A percentile compares a stretch with the other conserved stretches of the same genome.
These are phyloP conservation scores for Fusarium coicis DNA, from an alignment of 2,329 filamentous ascomycete genomes.

Conservation along the genomic window DNA sequence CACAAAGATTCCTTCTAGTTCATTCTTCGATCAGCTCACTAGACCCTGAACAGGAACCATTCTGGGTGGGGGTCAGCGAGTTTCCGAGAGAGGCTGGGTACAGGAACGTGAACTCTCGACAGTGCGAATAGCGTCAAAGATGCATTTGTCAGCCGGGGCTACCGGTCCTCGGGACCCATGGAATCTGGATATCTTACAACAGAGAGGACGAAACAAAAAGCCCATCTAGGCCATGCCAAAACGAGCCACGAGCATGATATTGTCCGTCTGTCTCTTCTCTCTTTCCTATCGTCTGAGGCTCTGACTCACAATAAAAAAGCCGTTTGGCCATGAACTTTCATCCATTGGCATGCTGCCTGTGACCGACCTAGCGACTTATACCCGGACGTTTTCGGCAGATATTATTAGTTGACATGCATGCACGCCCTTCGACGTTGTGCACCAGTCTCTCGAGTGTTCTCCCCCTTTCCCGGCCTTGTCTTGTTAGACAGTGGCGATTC, in stretches of 20 bases:
- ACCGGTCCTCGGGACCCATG: conserved; percentile 22
- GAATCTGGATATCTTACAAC: conserved; percentile 14
- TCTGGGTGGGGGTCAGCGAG: conserved; percentile 21
- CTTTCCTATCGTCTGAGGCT: conserved; percentile 9
- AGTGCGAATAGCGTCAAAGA: conserved; percentile 31
- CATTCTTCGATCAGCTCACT: conserved; percentile 35
- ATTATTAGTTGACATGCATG: conserved; percentile 40
- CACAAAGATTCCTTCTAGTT: conserved; percentile 47
- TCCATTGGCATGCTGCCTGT: not conserved
- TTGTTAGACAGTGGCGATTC: not conserved
- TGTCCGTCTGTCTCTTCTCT: not conserved
- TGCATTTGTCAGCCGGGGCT: conserved; percentile 44
- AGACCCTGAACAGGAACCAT: conserved; percentile 16
- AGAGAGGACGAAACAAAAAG: conserved; percentile 30
- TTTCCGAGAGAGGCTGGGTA: conserved; percentile 21
- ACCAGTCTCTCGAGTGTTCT: conserved; percentile 21
- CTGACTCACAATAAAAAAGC: conserved; percentile 13
- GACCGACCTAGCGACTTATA: conserved; percentile 18
- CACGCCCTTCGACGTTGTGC: conserved; percentile 37
- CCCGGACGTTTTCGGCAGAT: conserved; percentile 25
- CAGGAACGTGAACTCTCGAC: conserved; percentile 1
- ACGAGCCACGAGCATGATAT: conserved; percentile 8
- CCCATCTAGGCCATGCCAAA: conserved; percentile 22
- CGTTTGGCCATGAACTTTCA: not conserved
- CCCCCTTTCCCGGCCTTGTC: not conserved